These are phyloP conservation scores for Lagenaria siceraria DNA, from an alignment of 306 rosid species.

Conservation along the genomic window DNA sequence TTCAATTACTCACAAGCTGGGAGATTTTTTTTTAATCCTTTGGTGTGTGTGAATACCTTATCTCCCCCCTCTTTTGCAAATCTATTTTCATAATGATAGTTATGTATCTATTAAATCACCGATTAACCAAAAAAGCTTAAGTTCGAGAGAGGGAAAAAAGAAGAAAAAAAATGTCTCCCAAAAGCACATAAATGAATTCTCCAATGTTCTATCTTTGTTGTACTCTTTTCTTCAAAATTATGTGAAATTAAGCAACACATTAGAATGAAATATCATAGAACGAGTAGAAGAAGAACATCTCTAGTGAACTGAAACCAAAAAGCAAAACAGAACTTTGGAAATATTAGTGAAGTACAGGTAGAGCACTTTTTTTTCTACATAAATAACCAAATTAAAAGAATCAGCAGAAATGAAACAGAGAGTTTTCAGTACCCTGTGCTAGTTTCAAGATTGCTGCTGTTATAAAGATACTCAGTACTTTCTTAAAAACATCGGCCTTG, in stretches of 20 bases:
- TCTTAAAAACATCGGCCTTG: slow-evolving; percentile 65
- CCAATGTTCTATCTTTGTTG: background rate
- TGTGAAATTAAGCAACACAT: background rate
- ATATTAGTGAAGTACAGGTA: background rate
- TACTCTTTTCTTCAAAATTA: background rate
- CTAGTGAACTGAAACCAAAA: background rate
- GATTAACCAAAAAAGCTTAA: too few relatives aligned
- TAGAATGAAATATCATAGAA: background rate
- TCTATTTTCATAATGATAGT: too few relatives aligned
- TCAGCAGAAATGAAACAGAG: slow-evolving; percentile 8
- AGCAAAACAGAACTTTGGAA: background rate
- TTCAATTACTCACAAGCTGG: too few relatives aligned
- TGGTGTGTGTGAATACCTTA: too few relatives aligned
- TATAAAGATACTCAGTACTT: slow-evolving; percentile 82
- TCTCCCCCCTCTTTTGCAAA: too few relatives aligned
- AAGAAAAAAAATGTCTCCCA: background rate
- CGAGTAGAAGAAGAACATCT: background rate
- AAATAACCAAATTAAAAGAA: background rate
- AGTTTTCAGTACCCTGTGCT: slow-evolving; percentile 64
- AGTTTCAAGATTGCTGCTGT: slow-evolving; percentile 95
- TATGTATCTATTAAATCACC: too few relatives aligned
- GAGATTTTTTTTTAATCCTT: too few relatives aligned
- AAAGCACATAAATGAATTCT: background rate
- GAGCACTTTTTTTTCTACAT: background rate
- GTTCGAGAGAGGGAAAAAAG: too few relatives aligned